These are phyloP conservation scores for Imleria badia DNA, from an alignment of 768 basidiomycete genomes.

Conservation along the genomic window DNA sequence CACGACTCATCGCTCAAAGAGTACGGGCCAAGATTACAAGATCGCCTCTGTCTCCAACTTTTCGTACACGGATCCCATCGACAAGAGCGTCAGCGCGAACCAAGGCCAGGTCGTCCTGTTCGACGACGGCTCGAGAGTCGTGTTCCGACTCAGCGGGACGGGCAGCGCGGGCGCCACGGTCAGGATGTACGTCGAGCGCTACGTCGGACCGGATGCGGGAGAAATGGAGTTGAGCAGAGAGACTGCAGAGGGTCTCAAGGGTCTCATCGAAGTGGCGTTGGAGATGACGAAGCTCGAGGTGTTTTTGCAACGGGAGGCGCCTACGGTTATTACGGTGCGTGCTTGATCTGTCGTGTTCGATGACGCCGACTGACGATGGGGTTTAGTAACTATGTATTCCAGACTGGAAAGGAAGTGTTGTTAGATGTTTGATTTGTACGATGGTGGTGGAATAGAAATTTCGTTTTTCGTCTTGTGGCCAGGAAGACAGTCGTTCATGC, in stretches of 20 bases:
- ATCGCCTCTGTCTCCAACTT: constrained; percentile 83
- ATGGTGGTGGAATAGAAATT: constrained; percentile 15
- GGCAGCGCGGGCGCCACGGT: constrained; percentile 97
- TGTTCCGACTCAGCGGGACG: constrained; percentile 95
- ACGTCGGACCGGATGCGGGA: constrained; percentile 70
- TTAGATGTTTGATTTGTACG: constrained; percentile 16
- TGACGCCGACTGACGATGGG: constrained; percentile 1
- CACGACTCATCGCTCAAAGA: constrained; percentile 63
- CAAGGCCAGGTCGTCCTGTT: constrained; percentile 95
- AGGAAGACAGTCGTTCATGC: no score
- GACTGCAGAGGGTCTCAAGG: constrained; percentile 88
- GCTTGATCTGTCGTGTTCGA: background rate
- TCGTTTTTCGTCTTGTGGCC: background rate
- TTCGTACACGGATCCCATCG: constrained; percentile 98
- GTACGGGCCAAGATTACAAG: constrained; percentile 69
- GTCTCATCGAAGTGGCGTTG: constrained; percentile 93
- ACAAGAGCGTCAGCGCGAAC: constrained; percentile 87
- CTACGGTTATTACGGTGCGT: constrained; percentile 93
- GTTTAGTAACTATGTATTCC: constrained; percentile 19
- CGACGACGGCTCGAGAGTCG: constrained; percentile 87
- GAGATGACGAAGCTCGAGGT: constrained; percentile 81
- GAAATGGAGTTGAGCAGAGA: constrained; percentile 67
- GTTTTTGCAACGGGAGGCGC: constrained; percentile 84
- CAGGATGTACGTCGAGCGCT: constrained; percentile 93
- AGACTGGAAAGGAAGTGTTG: background rate